Conservation (phyloP, 768 basidiomycete species). For the Calocybe indica region DNA sequence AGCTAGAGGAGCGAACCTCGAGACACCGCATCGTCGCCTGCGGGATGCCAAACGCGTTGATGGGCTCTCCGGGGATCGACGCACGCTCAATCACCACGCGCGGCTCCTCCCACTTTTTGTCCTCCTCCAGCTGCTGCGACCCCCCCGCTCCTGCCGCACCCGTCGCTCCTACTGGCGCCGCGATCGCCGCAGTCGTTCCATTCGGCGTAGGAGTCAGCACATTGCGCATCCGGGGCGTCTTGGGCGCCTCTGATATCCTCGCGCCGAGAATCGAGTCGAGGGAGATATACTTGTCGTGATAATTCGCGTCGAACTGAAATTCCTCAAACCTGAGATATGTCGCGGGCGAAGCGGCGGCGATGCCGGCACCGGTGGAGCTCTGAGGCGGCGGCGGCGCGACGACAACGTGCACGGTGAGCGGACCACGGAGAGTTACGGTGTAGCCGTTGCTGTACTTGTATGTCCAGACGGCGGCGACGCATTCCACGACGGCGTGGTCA, state of each 20-base stretch:
- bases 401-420: conserved; percentile 61
- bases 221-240: conserved; percentile 25
- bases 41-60: conserved; percentile 85
- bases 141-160: background rate
- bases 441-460: conserved; percentile 79
- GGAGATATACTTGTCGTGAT: conserved; percentile 70
- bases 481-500: conserved; percentile 61
- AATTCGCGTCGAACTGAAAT: conserved; percentile 67
- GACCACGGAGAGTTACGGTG: conserved; percentile 69
- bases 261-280: conserved; percentile 54
- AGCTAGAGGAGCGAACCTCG: conserved; percentile 42
- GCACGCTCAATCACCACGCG: conserved; percentile 53
- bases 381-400: conserved; percentile 25
- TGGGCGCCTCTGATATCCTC: conserved; percentile 37
- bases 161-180: too few relatives aligned
- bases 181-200: conserved; percentile 10
- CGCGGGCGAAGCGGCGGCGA: conserved; percentile 5
- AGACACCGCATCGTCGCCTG: conserved; percentile 87
- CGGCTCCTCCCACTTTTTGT: conserved; percentile 64
- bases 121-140: conserved; percentile 37
- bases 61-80: conserved; percentile 74
- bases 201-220: conserved; percentile 16
- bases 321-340: conserved; percentile 58
- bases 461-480: conserved; percentile 71
- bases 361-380: conserved; percentile 16